phyloP scores from a whole-genome alignment of 257 asterid species.

The Paraleonurus japonicus region DNA sequence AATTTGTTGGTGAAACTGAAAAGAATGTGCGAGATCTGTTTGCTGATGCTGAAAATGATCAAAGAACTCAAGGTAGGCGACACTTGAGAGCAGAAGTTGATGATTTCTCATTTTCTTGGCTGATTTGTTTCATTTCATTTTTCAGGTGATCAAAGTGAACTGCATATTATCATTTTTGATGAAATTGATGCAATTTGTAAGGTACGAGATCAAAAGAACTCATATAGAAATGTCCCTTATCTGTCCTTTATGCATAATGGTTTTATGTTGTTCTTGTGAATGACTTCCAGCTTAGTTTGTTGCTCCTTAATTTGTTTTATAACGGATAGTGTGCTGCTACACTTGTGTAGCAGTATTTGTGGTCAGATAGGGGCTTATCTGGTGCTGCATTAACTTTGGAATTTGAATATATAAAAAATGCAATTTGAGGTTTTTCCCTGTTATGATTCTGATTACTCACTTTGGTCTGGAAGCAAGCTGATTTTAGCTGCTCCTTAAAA shows the following conservation, averaged over 20 bases:
- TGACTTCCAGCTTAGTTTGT: conserved; percentile 8
- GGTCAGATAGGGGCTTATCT: conserved; percentile 13
- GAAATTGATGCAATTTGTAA: conserved; percentile 99
- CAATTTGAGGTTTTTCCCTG: background rate
- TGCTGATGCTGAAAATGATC: conserved; percentile 99
- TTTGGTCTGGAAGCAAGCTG: conserved; percentile 15
- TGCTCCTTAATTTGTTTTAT: background rate
- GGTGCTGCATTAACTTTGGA: conserved; percentile 1
- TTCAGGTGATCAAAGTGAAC: conserved; percentile 96
- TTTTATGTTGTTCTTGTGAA: conserved; percentile 18
- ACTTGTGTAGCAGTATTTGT: background rate
- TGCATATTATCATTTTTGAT: conserved; percentile 97
- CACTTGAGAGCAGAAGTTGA: conserved; percentile 20
- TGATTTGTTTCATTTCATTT: conserved; percentile 31
- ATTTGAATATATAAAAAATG: conserved; percentile 4
- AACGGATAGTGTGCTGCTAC: background rate
- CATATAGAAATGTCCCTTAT: background rate
- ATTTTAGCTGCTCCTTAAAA: background rate
- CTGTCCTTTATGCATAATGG: conserved; percentile 9
- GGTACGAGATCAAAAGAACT: conserved; percentile 47
- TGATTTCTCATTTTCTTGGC: conserved; percentile 16
- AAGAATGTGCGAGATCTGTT: conserved; percentile 95
- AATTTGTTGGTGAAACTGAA: conserved; percentile 98
- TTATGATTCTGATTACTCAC: conserved; percentile 18
- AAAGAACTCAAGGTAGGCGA: conserved; percentile 71